These are phyloP conservation scores for Kurtzmaniella quercitrusa DNA, from an alignment of 1,139 yeast genomes.

Conservation along the genomic window DNA sequence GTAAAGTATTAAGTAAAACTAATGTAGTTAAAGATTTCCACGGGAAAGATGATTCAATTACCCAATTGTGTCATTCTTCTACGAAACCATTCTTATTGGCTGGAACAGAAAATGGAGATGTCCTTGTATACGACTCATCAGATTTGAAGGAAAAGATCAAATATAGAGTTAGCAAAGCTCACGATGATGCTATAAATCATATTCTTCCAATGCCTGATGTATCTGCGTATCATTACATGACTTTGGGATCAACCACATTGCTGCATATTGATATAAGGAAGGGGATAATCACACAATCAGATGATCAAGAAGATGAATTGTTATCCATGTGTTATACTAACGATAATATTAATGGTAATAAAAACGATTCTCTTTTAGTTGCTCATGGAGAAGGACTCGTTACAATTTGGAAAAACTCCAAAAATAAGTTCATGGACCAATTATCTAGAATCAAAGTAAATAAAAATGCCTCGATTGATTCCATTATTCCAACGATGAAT, in stretches of 20 bases:
- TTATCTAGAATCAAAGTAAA: slow-evolving; percentile 71
- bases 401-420: slow-evolving; percentile 80
- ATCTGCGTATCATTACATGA: slow-evolving; percentile 75
- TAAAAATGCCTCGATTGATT: slow-evolving; percentile 73
- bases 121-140: slow-evolving; percentile 58
- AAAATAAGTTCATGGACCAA: slow-evolving; percentile 71
- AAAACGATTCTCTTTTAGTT: slow-evolving; percentile 60
- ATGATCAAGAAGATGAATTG: slow-evolving; percentile 91
- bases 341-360: slow-evolving; percentile 43
- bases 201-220: slow-evolving; percentile 64
- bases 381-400: slow-evolving; percentile 92
- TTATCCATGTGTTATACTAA: slow-evolving; percentile 64
- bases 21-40: slow-evolving; percentile 24
- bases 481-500: slow-evolving; percentile 71
- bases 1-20: slow-evolving; percentile 65
- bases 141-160: slow-evolving; percentile 34
- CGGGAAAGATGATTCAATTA: slow-evolving; percentile 35
- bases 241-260: slow-evolving; percentile 80
- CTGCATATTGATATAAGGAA: slow-evolving; percentile 78
- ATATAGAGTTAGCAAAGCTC: slow-evolving; percentile 48
- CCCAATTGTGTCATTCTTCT: slow-evolving; percentile 59
- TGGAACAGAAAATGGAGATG: slow-evolving; percentile 77
- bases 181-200: slow-evolving; percentile 74
- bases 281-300: slow-evolving; percentile 60
- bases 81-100: slow-evolving; percentile 63